Evolutionary conservation across 352 stramenopile species (phyloP), one percentile per base, ranked within the genome.

Genomic region (Globisporangium uncinulatum): DNA sequence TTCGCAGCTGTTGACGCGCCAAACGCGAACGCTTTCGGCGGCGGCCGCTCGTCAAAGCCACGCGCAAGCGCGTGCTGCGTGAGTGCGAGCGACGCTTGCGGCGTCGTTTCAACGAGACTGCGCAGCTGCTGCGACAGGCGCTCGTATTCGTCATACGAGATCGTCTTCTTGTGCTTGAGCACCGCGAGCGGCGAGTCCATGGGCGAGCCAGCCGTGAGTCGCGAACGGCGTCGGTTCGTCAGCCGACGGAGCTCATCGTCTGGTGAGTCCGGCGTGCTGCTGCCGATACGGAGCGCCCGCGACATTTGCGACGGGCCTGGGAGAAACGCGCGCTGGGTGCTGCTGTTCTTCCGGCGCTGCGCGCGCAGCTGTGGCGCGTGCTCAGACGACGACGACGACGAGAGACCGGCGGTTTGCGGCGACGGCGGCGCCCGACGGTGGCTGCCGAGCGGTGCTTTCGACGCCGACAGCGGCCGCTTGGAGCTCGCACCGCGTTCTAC

Each of bases 91-190:
- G 79, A 76, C 34, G 76, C 68, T 45, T 88, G 70, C 0, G 79
- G 74, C 13, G 73, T 88, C 11, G 75, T 63, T 47, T 89, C 79
- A n/a, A 91, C 79, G 51, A 89, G 66, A 24, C 76, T 74, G 31
- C 74, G 76, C 36, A 91, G 65, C 54, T 90, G 75, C 19, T 69
- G 72, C 58, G 83, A 74, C 36, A 93, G 63, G 0, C 71, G 70
- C 54, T 93, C 75, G 51, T 87, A 91, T 47, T 93, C 83, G 49
- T 90, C 79, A 41, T 81, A 81, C 3, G 70, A 85, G 39, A 93
- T 93, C 0, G 76, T 73, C 56, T 90, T 90, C 61, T 83, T 80
- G 60, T 87, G 76, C 56, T 89, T 89, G 53, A 91, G 84, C 51
- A 83, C 70, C 10, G 76, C 57, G 29, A 79, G 51, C 9, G 79